Conservation (phyloP, 192 early-diverging fungal genomes). For the Ambispora gerdemannii region DNA sequence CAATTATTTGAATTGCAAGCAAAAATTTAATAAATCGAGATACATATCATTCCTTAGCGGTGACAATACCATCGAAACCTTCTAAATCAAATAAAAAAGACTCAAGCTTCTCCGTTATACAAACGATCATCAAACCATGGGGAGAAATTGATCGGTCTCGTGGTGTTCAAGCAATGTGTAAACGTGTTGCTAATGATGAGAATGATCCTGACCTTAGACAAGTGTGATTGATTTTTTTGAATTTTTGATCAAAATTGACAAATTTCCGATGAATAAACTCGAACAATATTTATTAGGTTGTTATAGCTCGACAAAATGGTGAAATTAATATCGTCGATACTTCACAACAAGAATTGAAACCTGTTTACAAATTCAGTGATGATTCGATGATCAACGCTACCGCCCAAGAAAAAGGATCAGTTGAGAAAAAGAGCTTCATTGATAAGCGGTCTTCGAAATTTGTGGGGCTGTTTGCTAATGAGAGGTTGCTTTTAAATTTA, state of each 20-base stretch:
- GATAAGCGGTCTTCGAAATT: too few species aligned
- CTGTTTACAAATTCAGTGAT: slow-evolving; percentile 39
- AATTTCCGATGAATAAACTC: too few species aligned
- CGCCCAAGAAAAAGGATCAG: slow-evolving; percentile 32
- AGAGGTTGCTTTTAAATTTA: slow-evolving; percentile 38
- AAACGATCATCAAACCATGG: slow-evolving; percentile 38
- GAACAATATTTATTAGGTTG: slow-evolving; percentile 39
- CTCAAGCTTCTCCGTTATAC: slow-evolving; percentile 15
- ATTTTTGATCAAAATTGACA: too few species aligned
- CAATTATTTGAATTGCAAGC: slow-evolving; percentile 36
- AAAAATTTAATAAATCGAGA: too few species aligned
- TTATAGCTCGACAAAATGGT: slow-evolving; percentile 55
- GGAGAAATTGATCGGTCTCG: slow-evolving; percentile 34
- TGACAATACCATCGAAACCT: slow-evolving; percentile 31
- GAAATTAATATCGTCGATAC: slow-evolving; percentile 43
- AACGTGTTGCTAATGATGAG: slow-evolving; percentile 31
- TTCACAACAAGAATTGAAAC: slow-evolving; percentile 38
- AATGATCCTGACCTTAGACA: slow-evolving; percentile 22
- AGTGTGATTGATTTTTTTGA: not conserved
- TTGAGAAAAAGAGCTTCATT: too few species aligned
- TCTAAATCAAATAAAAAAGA: slow-evolving; percentile 29
- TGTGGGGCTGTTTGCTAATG: slow-evolving; percentile 48
- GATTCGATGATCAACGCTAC: slow-evolving; percentile 26
- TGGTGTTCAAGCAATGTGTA: slow-evolving; percentile 38
- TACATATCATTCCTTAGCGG: too few species aligned